Evolutionary conservation across 1,284 basidiomycete species (phyloP).

Genomic region (Fistulinella staudtii): DNA sequence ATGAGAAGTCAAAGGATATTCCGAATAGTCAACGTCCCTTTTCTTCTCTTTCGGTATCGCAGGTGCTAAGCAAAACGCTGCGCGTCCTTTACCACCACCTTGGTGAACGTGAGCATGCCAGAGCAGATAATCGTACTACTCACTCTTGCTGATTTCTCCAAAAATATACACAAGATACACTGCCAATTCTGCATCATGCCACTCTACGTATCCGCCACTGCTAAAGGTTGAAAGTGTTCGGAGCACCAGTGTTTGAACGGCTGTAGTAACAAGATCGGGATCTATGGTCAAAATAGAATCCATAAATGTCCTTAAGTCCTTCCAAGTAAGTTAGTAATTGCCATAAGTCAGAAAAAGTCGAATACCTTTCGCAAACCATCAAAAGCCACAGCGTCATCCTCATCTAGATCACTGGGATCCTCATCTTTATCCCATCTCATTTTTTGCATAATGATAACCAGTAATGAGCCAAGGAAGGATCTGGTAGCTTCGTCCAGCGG

Average conservation of each 20-base stretch:
- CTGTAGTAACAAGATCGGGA: conserved; percentile 72
- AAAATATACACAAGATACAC: conserved; percentile 91
- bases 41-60: conserved; percentile 61
- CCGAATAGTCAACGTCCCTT: conserved; percentile 73
- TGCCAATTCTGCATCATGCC: conserved; percentile 94
- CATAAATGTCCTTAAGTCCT: conserved; percentile 81
- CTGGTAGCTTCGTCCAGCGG: conserved; percentile 71
- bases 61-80: conserved; percentile 71
- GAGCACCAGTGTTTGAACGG: conserved; percentile 68
- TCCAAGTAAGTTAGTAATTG: conserved; percentile 9
- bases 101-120: conserved; percentile 4
- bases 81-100: conserved; percentile 72
- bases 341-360: conserved; percentile 5
- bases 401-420: conserved; percentile 81
- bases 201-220: conserved; percentile 63
- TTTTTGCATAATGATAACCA: conserved; percentile 82
- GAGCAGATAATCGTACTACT: conserved; percentile 15
- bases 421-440: conserved; percentile 89
- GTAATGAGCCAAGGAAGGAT: conserved; percentile 75
- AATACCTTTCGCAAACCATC: conserved; percentile 80
- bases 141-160: conserved; percentile 87
- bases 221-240: conserved; percentile 67
- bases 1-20: conserved; percentile 84
- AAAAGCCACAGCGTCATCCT: conserved; percentile 86
- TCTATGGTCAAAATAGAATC: conserved; percentile 83